Evolutionary conservation across 1,284 basidiomycete genomes (phyloP).

Genomic region (Moesziomyces antarcticus): DNA sequence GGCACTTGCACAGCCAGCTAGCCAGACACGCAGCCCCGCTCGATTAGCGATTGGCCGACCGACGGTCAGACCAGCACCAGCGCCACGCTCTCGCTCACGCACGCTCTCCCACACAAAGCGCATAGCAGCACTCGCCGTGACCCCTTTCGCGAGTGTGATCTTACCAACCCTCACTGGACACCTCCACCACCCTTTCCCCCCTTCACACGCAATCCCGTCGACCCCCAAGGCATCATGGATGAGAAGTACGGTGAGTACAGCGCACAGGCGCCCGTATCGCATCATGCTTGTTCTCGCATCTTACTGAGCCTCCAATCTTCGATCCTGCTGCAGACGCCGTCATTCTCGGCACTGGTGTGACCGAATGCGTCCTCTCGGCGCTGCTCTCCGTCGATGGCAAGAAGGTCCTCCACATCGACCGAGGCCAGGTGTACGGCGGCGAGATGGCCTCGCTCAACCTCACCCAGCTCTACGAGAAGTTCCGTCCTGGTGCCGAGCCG

Average conservation of each 20-base stretch:
- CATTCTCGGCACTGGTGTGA: constrained; percentile 85
- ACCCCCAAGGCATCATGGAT: constrained; percentile 48
- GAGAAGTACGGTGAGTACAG: constrained; percentile 58
- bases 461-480: constrained; percentile 97
- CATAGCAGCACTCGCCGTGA: neutral
- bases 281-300: too few species aligned
- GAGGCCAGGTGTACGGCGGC: constrained; percentile 98
- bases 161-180: neutral
- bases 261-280: neutral
- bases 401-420: constrained; percentile 99
- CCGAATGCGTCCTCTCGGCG: constrained; percentile 94
- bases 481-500: constrained; percentile 73
- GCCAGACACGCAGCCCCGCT: too few species aligned
- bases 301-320: neutral
- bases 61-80: neutral
- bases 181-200: constrained; percentile 2
- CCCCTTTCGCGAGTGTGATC: constrained; percentile 3
- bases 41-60: too few species aligned
- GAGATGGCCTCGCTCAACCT: constrained; percentile 97
- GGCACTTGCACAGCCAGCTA: too few species aligned
- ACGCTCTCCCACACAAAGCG: constrained; percentile 1
- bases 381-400: constrained; percentile 94
- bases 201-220: neutral
- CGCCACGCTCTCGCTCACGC: constrained; percentile 2
- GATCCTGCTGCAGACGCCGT: constrained; percentile 51